These are phyloP conservation scores for Pseudogymnoascus sp. DNA, from an alignment of 2,329 filamentous ascomycete species.

Conservation along the genomic window DNA sequence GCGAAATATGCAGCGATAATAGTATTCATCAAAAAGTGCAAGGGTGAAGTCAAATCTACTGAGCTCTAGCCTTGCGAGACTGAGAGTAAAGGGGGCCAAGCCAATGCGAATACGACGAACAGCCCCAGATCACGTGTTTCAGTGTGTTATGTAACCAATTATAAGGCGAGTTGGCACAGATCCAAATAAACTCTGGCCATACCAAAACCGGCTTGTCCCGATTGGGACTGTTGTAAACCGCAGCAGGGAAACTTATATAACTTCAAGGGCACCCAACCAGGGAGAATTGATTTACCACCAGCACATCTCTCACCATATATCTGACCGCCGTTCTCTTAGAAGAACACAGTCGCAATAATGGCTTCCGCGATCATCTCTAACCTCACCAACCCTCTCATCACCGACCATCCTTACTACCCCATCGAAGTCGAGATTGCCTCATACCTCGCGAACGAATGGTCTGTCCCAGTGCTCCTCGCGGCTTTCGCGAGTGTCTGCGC, in stretches of 20 bases:
- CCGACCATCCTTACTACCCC: conserved; percentile 62
- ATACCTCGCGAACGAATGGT: conserved; percentile 58
- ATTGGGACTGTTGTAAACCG: conserved; percentile 8
- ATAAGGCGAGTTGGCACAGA: background rate
- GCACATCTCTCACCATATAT: background rate
- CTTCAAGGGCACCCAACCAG: background rate
- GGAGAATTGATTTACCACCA: background rate
- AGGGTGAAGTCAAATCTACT: background rate
- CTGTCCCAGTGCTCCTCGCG: conserved; percentile 48
- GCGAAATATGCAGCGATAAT: background rate
- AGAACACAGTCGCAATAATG: conserved; percentile 7
- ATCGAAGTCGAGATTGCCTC: conserved; percentile 49
- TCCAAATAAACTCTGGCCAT: background rate
- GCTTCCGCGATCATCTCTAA: conserved; percentile 17
- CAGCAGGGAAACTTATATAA: conserved; percentile 6
- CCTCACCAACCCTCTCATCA: conserved; percentile 18
- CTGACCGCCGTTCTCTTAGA: conserved; percentile 1
- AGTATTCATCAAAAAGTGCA: background rate
- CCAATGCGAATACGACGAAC: conserved; percentile 2
- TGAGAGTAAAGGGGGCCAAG: background rate
- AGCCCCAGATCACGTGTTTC: background rate
- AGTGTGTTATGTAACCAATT: conserved; percentile 2
- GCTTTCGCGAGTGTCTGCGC: conserved; percentile 50
- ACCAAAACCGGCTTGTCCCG: background rate
- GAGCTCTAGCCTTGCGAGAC: background rate